Conservation (phyloP, 2,329 filamentous ascomycete genomes). For the Aspergillus sp. region DNA sequence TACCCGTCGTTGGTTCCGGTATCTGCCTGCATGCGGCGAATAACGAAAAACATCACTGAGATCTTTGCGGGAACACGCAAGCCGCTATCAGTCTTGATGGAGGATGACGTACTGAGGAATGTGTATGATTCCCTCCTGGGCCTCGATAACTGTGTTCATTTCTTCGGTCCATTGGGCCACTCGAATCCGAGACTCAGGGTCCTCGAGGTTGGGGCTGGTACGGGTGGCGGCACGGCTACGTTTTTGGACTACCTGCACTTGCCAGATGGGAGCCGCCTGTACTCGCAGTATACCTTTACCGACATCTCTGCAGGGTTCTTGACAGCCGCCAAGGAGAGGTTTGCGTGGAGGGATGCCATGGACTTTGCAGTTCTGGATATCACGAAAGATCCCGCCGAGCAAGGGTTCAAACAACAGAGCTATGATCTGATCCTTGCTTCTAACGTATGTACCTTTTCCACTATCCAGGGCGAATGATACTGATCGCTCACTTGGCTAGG, state of each 20-base stretch:
- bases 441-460: neutral
- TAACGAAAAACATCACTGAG: neutral
- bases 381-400: constrained; percentile 28
- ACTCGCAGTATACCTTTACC: constrained; percentile 33
- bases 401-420: constrained; percentile 32
- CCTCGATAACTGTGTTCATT: neutral
- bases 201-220: constrained; percentile 18
- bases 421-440: constrained; percentile 41
- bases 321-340: constrained; percentile 31
- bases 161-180: constrained; percentile 12
- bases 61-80: neutral
- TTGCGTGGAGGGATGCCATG: constrained; percentile 31
- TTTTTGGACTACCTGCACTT: constrained; percentile 7
- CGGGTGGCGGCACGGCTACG: constrained; percentile 9
- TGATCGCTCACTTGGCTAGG: neutral
- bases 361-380: constrained; percentile 37
- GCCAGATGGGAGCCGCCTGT: neutral
- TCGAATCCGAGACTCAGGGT: constrained; percentile 10
- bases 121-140: neutral
- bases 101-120: neutral
- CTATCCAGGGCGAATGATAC: neutral
- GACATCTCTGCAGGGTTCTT: constrained; percentile 39
- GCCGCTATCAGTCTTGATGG: neutral
- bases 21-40: neutral
- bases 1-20: neutral